phyloP scores from a whole-genome alignment of 73 alveolate genomes.

The Uronychia setigera region DNA sequence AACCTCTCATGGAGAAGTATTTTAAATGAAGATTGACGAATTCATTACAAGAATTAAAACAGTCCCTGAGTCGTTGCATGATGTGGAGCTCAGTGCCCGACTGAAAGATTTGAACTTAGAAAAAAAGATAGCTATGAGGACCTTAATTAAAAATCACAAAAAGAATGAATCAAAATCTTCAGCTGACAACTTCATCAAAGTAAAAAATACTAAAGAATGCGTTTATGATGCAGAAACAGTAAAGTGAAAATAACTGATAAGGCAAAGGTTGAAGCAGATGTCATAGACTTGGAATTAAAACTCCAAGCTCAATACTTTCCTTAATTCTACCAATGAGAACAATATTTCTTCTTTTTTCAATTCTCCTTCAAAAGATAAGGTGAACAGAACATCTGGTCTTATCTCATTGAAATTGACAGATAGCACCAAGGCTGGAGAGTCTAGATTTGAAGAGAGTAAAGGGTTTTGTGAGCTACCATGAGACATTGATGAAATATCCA shows the following conservation, averaged over 20 bases:
- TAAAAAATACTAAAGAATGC: not conserved
- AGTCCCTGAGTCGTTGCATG: not conserved
- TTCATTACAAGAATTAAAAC: not conserved
- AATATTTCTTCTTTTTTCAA: no score
- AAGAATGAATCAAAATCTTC: not conserved
- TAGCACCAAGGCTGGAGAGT: not conserved
- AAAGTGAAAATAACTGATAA: not conserved
- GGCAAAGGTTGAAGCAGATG: not conserved
- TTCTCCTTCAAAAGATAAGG: no score
- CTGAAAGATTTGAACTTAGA: not conserved
- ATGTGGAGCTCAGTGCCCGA: not conserved
- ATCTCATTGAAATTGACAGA: no score
- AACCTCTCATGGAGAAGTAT: not conserved
- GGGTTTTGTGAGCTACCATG: no score
- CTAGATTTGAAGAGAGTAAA: not conserved
- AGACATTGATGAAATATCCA: no score
- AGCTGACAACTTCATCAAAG: not conserved
- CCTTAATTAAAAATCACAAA: not conserved
- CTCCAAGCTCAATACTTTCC: not conserved
- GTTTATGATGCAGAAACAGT: not conserved
- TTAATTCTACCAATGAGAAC: no score
- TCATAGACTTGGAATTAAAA: not conserved
- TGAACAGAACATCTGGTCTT: no score
- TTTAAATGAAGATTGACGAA: not conserved
- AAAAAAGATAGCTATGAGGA: not conserved